A percentile compares a stretch with the other conserved stretches of the same genome.
phyloP scores from a whole-genome alignment of 345 rosid genomes.

The Citrus inodora region DNA sequence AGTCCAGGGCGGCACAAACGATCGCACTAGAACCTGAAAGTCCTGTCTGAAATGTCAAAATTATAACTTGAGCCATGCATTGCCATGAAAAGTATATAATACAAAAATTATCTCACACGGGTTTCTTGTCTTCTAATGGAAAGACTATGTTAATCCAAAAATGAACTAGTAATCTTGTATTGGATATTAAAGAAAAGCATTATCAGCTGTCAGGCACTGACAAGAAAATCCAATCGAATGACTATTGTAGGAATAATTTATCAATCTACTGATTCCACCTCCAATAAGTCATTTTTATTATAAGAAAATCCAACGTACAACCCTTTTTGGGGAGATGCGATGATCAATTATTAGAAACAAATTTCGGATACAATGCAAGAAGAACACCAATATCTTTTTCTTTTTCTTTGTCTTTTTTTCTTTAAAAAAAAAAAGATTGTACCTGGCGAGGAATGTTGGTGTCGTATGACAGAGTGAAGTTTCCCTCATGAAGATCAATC shows the following conservation, averaged over 20 bases:
- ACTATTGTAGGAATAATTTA: too few relatives aligned
- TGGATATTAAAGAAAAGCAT: neutral
- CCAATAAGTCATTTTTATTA: neutral
- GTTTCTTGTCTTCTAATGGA: neutral
- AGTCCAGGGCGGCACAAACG: constrained; percentile 84
- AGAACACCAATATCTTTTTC: neutral
- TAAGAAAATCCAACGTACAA: too few relatives aligned
- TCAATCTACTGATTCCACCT: neutral
- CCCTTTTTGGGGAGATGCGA: too few relatives aligned
- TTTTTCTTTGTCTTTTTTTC: too few relatives aligned
- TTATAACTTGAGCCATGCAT: constrained; percentile 4
- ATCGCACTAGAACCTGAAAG: constrained; percentile 99
- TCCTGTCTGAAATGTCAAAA: constrained; percentile 68
- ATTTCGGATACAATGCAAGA: neutral
- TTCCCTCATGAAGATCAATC: constrained; percentile 44
- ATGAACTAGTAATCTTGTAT: neutral
- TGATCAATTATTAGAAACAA: neutral
- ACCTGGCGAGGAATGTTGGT: constrained; percentile 99
- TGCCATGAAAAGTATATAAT: neutral
- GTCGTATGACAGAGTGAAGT: constrained; percentile 77
- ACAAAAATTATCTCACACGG: neutral
- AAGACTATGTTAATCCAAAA: too few relatives aligned
- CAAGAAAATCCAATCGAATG: neutral
- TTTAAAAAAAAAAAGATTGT: neutral
- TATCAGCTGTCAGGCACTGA: neutral